Percentiles rank a stretch among this genome's conserved stretches.
These are phyloP conservation scores for Sporothrix phasma DNA, from an alignment of 2,329 filamentous ascomycete species.

Conservation along the genomic window DNA sequence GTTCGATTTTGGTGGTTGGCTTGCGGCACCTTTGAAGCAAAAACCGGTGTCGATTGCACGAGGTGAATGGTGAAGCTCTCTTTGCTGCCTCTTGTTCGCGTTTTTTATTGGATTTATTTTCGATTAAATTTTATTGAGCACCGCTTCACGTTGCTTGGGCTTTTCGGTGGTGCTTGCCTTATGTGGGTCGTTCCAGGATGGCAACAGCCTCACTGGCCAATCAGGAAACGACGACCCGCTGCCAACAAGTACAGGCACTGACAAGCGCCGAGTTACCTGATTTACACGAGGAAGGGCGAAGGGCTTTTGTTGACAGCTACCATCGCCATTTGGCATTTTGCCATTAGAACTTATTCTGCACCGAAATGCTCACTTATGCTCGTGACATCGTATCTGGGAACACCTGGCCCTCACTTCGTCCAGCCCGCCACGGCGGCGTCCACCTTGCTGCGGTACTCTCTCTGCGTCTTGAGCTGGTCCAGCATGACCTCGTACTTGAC, in stretches of 20 bases:
- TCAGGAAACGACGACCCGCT: not conserved
- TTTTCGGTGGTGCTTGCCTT: constrained; percentile 3
- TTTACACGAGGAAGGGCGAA: not conserved
- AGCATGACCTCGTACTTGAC: constrained; percentile 95
- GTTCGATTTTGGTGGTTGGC: constrained; percentile 1
- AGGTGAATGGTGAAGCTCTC: not conserved
- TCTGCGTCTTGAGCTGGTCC: constrained; percentile 81
- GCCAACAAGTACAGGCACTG: not conserved
- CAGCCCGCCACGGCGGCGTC: constrained; percentile 48
- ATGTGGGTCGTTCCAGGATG: not conserved
- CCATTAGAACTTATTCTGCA: not conserved
- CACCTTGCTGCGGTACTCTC: constrained; percentile 67
- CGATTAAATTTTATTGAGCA: constrained; percentile 7
- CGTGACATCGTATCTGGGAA: not conserved
- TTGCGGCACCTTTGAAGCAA: constrained; percentile 1
- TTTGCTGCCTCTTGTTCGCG: constrained; percentile 16
- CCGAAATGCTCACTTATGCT: not conserved
- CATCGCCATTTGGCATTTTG: not conserved
- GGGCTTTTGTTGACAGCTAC: no score
- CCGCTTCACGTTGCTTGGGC: constrained; percentile 2
- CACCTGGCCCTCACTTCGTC: constrained; percentile 15
- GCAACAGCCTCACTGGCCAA: not conserved
- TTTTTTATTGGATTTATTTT: constrained; percentile 13
- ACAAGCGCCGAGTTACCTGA: not conserved
- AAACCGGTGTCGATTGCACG: constrained; percentile 3